A percentile compares a stretch with the other conserved stretches of the same genome.
Conservation (phyloP, 768 basidiomycete species). For the Candolleomyces eurysporus region DNA sequence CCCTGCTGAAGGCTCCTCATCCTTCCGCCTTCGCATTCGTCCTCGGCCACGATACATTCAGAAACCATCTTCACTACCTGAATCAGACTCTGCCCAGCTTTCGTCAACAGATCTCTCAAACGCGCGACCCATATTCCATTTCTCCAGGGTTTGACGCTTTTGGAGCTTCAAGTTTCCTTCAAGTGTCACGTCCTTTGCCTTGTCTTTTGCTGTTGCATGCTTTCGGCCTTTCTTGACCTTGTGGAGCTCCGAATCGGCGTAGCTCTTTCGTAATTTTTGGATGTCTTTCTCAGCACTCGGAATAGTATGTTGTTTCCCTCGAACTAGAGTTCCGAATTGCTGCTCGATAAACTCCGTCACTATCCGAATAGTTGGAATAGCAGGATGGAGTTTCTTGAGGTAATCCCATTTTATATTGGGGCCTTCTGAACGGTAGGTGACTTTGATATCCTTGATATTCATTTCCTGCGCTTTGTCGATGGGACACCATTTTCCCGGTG, state of each 20-base stretch:
- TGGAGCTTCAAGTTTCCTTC: too few species aligned
- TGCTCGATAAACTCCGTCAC: conserved; percentile 24
- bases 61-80: too few species aligned
- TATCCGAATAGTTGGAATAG: conserved; percentile 24
- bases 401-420: conserved; percentile 30
- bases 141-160: too few species aligned
- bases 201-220: too few species aligned
- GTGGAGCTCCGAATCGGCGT: neutral
- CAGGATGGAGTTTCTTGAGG: conserved; percentile 30
- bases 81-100: too few species aligned
- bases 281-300: conserved; percentile 16
- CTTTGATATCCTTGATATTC: conserved; percentile 36
- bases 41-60: too few species aligned
- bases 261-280: neutral
- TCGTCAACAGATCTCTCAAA: too few species aligned
- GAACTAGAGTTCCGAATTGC: conserved; percentile 20
- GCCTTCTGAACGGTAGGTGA: conserved; percentile 30
- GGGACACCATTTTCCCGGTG: conserved; percentile 18
- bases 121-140: too few species aligned
- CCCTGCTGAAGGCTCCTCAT: too few species aligned
- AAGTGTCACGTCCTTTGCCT: too few species aligned
- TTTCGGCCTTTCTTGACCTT: too few species aligned
- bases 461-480: conserved; percentile 33
- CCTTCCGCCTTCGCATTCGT: too few species aligned
- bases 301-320: conserved; percentile 24